Percentiles rank a stretch among this genome's conserved stretches.
phyloP scores from a whole-genome alignment of 495 filamentous ascomycete species.

The Usnea hakonensis region DNA sequence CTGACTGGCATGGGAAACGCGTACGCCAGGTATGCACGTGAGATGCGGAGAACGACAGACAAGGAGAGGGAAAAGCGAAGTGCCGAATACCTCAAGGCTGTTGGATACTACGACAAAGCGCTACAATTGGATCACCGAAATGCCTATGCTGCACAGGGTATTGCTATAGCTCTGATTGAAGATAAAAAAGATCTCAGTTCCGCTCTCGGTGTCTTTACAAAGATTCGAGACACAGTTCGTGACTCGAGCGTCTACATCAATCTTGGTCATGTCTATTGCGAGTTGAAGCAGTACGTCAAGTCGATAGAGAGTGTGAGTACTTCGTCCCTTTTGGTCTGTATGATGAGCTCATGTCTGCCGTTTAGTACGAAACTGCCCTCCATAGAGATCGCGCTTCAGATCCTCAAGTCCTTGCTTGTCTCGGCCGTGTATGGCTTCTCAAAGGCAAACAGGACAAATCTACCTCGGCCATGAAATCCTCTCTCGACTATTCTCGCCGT shows the following conservation, averaged over 20 bases:
- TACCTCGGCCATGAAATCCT: constrained; percentile 70
- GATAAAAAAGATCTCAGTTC: constrained; percentile 78
- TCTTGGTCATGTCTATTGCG: constrained; percentile 83
- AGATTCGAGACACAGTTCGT: constrained; percentile 79
- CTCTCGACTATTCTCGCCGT: constrained; percentile 82
- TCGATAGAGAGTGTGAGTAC: constrained; percentile 68
- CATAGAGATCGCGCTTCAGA: constrained; percentile 73
- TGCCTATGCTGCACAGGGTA: constrained; percentile 90
- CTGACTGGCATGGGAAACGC: constrained; percentile 95
- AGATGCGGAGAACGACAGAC: constrained; percentile 88
- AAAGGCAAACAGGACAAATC: constrained; percentile 76
- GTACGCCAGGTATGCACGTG: constrained; percentile 73
- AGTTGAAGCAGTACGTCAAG: constrained; percentile 77
- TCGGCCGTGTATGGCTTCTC: constrained; percentile 88
- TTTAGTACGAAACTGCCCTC: constrained; percentile 78
- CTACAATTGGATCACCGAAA: constrained; percentile 87
- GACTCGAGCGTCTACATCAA: constrained; percentile 85
- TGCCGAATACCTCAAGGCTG: constrained; percentile 77
- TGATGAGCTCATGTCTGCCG: neutral
- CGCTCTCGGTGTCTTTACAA: constrained; percentile 78
- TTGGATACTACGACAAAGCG: constrained; percentile 98
- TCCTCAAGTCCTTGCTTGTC: constrained; percentile 74
- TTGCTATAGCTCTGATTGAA: constrained; percentile 87
- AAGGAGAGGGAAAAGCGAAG: constrained; percentile 81
- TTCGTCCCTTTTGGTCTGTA: neutral